Evolutionary conservation across 1,139 yeast genomes (phyloP).

Genomic region (Wickerhamiella infanticola): DNA sequence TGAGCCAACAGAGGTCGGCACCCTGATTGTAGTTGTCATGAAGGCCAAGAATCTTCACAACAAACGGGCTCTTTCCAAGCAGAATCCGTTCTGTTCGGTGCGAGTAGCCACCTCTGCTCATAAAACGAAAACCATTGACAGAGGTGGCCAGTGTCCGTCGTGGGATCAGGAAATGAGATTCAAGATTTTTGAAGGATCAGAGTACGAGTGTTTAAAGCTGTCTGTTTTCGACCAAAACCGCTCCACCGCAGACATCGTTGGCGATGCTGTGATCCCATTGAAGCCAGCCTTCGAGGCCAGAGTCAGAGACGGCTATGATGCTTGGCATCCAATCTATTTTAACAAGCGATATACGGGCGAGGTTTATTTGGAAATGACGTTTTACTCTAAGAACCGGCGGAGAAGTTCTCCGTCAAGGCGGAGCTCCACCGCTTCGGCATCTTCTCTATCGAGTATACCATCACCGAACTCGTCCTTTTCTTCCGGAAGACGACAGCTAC

Average conservation of each 20-base stretch:
- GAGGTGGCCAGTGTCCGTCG: slow-evolving; percentile 86
- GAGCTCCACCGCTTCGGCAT: background rate
- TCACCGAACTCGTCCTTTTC: background rate
- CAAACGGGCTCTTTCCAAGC: slow-evolving; percentile 68
- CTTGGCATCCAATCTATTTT: slow-evolving; percentile 62
- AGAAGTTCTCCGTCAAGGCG: slow-evolving; percentile 4
- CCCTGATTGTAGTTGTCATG: slow-evolving; percentile 25
- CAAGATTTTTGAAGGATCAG: slow-evolving; percentile 33
- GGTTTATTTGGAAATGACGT: slow-evolving; percentile 81
- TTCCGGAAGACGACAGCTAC: background rate
- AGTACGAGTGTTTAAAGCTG: slow-evolving; percentile 41
- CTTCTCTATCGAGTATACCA: background rate
- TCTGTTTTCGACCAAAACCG: slow-evolving; percentile 81
- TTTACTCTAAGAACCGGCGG: slow-evolving; percentile 46
- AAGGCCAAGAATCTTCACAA: slow-evolving; percentile 54
- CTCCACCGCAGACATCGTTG: slow-evolving; percentile 72
- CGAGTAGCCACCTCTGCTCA: slow-evolving; percentile 70
- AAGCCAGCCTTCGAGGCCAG: slow-evolving; percentile 46
- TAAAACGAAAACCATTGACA: slow-evolving; percentile 51
- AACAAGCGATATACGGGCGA: slow-evolving; percentile 76
- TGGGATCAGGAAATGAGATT: slow-evolving; percentile 74
- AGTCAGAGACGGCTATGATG: slow-evolving; percentile 65
- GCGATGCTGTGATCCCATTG: slow-evolving; percentile 66
- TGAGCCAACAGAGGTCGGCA: slow-evolving; percentile 17
- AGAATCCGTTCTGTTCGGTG: slow-evolving; percentile 71